Conservation (phyloP, 192 early-diverging fungal genomes). For the Allomyces javanicus region DNA sequence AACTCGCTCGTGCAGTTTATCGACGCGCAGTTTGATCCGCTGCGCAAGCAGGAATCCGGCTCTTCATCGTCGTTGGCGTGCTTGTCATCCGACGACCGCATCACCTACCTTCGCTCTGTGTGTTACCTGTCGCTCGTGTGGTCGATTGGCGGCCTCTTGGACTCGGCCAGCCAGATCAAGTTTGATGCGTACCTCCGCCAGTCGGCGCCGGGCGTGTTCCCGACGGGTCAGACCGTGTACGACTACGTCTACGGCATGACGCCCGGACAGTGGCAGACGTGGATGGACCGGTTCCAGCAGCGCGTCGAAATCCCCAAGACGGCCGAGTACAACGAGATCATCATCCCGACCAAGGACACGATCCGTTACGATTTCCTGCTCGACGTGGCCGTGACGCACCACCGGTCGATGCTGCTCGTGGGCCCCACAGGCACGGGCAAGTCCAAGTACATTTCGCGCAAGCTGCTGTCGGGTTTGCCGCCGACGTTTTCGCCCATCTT, state of each 20-base stretch:
- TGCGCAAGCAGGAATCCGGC: slow-evolving; percentile 5
- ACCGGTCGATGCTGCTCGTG: slow-evolving; percentile 82
- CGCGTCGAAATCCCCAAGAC: slow-evolving; percentile 86
- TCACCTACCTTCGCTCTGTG: slow-evolving; percentile 61
- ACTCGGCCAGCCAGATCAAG: slow-evolving; percentile 39
- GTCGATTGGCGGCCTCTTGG: slow-evolving; percentile 84
- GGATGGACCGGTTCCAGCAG: slow-evolving; percentile 67
- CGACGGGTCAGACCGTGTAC: slow-evolving; percentile 43
- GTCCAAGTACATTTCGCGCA: slow-evolving; percentile 95
- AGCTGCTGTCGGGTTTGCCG: slow-evolving; percentile 57
- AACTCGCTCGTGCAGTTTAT: slow-evolving; percentile 28
- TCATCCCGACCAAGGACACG: slow-evolving; percentile 96
- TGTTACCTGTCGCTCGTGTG: slow-evolving; percentile 67
- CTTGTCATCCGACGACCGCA: slow-evolving; percentile 54
- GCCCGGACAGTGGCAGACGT: slow-evolving; percentile 70
- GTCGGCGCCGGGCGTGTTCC: slow-evolving; percentile 41
- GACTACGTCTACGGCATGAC: slow-evolving; percentile 75
- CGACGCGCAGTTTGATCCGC: slow-evolving; percentile 23
- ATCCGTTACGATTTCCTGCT: slow-evolving; percentile 90
- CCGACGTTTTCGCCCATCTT: slow-evolving; percentile 88
- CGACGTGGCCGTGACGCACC: slow-evolving; percentile 85
- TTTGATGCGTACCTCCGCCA: slow-evolving; percentile 67
- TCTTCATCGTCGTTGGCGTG: slow-evolving; percentile 8
- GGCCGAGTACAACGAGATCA: slow-evolving; percentile 73
- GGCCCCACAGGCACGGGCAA: slow-evolving; percentile 98